A percentile compares a stretch with the other conserved stretches of the same genome.
Conservation (phyloP, 192 early-diverging fungal genomes). For the Piromyces finnis region DNA sequence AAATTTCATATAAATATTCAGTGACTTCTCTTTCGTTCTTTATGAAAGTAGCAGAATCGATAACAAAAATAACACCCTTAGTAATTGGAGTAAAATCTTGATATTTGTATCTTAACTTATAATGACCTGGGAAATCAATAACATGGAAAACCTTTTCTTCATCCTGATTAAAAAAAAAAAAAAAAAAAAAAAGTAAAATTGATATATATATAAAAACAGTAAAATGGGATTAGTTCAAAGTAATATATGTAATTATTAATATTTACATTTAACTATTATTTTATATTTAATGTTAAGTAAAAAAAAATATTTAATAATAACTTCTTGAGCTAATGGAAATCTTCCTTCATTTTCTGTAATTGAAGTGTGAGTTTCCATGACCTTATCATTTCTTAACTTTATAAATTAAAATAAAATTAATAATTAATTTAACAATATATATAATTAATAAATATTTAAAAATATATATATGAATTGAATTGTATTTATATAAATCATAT, state of each 20-base stretch:
- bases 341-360: constrained; percentile 52
- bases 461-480: too few relatives aligned
- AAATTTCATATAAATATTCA: constrained; percentile 67
- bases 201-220: not conserved
- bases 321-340: constrained; percentile 20
- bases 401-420: too few relatives aligned
- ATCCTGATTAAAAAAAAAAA: not conserved
- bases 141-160: constrained; percentile 18
- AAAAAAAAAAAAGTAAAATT: not conserved
- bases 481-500: too few relatives aligned
- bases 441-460: too few relatives aligned
- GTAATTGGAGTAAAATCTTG: constrained; percentile 49
- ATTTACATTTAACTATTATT: too few relatives aligned
- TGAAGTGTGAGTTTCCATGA: constrained; percentile 35
- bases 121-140: constrained; percentile 81
- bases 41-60: constrained; percentile 47
- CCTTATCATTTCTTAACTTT: constrained; percentile 29
- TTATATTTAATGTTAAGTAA: too few relatives aligned
- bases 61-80: constrained; percentile 53
- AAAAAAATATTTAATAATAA: not conserved
- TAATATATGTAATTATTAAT: too few relatives aligned
- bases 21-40: constrained; percentile 35
- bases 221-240: too few relatives aligned
- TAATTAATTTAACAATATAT: too few relatives aligned
- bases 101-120: constrained; percentile 55